Conservation (phyloP, 1,284 basidiomycete genomes). For the Rugosomyces carneus region DNA sequence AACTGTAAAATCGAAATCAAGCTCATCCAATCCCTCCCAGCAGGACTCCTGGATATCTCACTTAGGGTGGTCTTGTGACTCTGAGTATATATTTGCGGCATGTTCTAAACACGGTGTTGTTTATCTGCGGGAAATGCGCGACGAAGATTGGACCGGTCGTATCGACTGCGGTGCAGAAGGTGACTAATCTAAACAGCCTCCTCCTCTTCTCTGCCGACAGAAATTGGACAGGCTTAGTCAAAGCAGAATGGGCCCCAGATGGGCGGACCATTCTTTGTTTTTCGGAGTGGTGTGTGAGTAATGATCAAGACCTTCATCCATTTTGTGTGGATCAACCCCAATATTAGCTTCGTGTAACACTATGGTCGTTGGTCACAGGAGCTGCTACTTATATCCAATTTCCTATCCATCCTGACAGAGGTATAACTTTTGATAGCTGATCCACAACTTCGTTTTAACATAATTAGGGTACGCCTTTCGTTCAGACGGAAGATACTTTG, state of each 20-base stretch:
- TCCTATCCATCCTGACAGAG: slow-evolving; percentile 71
- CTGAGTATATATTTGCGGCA: slow-evolving; percentile 73
- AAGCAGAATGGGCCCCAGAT: slow-evolving; percentile 82
- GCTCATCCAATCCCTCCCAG: slow-evolving; percentile 13
- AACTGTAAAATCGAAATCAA: slow-evolving; percentile 26
- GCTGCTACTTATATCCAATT: slow-evolving; percentile 72
- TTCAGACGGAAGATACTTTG: slow-evolving; percentile 72
- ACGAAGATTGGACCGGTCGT: slow-evolving; percentile 66
- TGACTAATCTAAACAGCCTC: slow-evolving; percentile 12
- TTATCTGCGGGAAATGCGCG: slow-evolving; percentile 66
- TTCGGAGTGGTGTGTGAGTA: slow-evolving; percentile 81
- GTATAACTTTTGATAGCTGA: slow-evolving; percentile 29
- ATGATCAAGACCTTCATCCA: neutral
- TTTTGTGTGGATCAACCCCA: neutral
- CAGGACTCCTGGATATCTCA: slow-evolving; percentile 54
- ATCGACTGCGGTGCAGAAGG: slow-evolving; percentile 79
- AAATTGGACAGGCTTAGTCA: slow-evolving; percentile 47
- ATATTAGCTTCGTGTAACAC: slow-evolving; percentile 65
- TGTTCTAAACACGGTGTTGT: slow-evolving; percentile 60
- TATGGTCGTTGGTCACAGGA: slow-evolving; percentile 74
- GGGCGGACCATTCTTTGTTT: slow-evolving; percentile 79
- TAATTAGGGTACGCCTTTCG: slow-evolving; percentile 70
- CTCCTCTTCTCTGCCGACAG: slow-evolving; percentile 4
- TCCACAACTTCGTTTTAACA: neutral
- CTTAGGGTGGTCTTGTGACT: slow-evolving; percentile 78